Evolutionary conservation across 495 filamentous ascomycete genomes (phyloP).

Genomic region (Trypethelium eluteriae): DNA sequence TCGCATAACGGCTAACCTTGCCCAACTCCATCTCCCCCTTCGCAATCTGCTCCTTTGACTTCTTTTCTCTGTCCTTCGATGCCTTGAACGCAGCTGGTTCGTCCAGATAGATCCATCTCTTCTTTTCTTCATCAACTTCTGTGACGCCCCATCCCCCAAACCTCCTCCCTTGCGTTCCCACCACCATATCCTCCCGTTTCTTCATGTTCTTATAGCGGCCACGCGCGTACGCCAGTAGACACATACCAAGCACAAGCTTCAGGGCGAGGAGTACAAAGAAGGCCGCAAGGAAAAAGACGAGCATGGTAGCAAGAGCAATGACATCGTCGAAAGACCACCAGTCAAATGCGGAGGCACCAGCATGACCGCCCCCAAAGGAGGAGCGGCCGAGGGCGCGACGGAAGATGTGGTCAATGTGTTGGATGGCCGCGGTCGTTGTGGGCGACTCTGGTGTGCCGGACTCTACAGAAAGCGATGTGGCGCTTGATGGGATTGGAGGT

Average conservation of each 20-base stretch:
- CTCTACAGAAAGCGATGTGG: conserved; percentile 53
- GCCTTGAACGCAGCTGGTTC: conserved; percentile 62
- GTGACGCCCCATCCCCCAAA: conserved; percentile 75
- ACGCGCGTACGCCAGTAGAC: conserved; percentile 64
- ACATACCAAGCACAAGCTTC: conserved; percentile 80
- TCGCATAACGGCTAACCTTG: conserved; percentile 74
- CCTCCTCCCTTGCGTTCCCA: conserved; percentile 61
- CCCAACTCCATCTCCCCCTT: conserved; percentile 47
- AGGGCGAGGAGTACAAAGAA: conserved; percentile 72
- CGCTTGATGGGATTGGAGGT: conserved; percentile 61
- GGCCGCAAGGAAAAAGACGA: conserved; percentile 68
- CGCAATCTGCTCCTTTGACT: conserved; percentile 45
- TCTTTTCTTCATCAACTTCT: conserved; percentile 81
- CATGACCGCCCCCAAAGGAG: conserved; percentile 46
- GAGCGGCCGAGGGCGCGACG: conserved; percentile 63
- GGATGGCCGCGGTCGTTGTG: conserved; percentile 61
- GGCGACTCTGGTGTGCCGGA: conserved; percentile 48
- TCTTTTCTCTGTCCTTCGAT: conserved; percentile 63
- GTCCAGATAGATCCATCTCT: conserved; percentile 79
- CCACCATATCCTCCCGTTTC: conserved; percentile 49
- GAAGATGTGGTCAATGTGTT: conserved; percentile 67
- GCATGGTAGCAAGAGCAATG: conserved; percentile 62
- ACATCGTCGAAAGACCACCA: conserved; percentile 50
- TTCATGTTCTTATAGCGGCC: conserved; percentile 77
- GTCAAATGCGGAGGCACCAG: conserved; percentile 34